phyloP scores from a whole-genome alignment of 2,329 filamentous ascomycete genomes.

The Phaeophleospora eucalypticola region DNA sequence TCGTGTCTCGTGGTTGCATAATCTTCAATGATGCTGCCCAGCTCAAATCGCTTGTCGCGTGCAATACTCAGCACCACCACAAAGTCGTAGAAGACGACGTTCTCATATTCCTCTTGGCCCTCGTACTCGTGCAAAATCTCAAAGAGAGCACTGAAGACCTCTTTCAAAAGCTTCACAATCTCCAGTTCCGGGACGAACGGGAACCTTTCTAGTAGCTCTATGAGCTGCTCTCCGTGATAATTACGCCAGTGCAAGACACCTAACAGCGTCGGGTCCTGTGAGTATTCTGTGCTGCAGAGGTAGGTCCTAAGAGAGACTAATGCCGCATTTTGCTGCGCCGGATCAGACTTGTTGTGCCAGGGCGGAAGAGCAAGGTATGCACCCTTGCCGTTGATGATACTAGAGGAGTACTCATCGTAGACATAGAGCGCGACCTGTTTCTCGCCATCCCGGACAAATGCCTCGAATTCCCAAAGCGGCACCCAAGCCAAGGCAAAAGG shows the following conservation, averaged over 20 bases:
- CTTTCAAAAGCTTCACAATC: conserved; percentile 85
- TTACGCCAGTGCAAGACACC: conserved; percentile 73
- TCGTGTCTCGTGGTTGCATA: conserved; percentile 88
- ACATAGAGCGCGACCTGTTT: conserved; percentile 82
- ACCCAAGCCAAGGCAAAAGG: conserved; percentile 91
- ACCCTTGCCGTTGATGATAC: conserved; percentile 67
- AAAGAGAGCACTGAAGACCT: conserved; percentile 88
- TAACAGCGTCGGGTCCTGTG: conserved; percentile 82
- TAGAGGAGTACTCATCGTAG: conserved; percentile 85
- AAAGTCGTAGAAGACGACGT: conserved; percentile 83
- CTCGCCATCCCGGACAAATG: conserved; percentile 80
- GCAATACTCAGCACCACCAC: conserved; percentile 90
- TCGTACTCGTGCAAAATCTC: conserved; percentile 85
- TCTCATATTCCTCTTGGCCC: conserved; percentile 89
- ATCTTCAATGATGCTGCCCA: conserved; percentile 83
- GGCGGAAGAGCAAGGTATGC: conserved; percentile 85
- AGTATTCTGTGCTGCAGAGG: conserved; percentile 90
- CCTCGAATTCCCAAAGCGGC: conserved; percentile 86
- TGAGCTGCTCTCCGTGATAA: conserved; percentile 61
- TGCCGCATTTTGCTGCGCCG: conserved; percentile 73
- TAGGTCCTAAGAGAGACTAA: conserved; percentile 72
- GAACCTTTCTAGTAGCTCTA: conserved; percentile 72
- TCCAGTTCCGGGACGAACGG: conserved; percentile 96
- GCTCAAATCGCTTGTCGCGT: conserved; percentile 87
- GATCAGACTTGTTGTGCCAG: conserved; percentile 65